phyloP scores from a whole-genome alignment of 805 yeast genomes.

The Ogataea henricii region DNA sequence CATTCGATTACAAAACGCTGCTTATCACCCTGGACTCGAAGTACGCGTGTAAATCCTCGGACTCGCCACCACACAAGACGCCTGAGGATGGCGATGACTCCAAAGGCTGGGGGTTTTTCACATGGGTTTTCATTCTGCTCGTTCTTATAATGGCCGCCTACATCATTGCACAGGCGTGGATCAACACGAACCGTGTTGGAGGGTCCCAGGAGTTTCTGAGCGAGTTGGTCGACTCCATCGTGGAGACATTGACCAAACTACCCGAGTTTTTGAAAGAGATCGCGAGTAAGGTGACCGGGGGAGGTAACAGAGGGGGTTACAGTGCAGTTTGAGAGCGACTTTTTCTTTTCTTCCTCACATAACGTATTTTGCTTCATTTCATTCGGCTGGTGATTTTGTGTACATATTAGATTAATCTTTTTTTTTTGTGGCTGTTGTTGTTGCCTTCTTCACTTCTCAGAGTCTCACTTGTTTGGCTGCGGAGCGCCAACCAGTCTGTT shows the following conservation, averaged over 20 bases:
- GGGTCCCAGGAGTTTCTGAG: conserved; percentile 66
- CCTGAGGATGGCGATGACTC: conserved; percentile 38
- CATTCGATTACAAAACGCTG: too few species aligned
- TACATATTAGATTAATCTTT: conserved; percentile 5
- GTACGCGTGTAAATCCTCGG: conserved; percentile 40
- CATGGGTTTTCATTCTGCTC: conserved; percentile 76
- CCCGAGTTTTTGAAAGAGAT: conserved; percentile 73
- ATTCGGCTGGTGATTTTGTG: conserved; percentile 1
- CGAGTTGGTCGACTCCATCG: conserved; percentile 70
- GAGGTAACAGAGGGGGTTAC: conserved; percentile 79
- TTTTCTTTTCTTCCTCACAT: too few species aligned
- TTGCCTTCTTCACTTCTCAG: too few species aligned
- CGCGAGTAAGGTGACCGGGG: conserved; percentile 63
- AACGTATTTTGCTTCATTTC: not conserved
- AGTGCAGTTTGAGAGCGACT: conserved; percentile 70
- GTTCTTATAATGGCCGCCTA: conserved; percentile 72
- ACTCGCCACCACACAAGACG: conserved; percentile 31
- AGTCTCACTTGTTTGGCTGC: conserved; percentile 1
- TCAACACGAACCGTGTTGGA: conserved; percentile 66
- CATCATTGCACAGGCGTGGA: conserved; percentile 73
- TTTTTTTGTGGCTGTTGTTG: too few species aligned
- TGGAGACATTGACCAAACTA: conserved; percentile 56
- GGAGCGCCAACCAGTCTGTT: conserved; percentile 29
- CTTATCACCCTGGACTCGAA: conserved; percentile 36
- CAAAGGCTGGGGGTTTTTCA: conserved; percentile 75